phyloP scores from a whole-genome alignment of 345 rosid genomes.

The Eucalyptus marginata region DNA sequence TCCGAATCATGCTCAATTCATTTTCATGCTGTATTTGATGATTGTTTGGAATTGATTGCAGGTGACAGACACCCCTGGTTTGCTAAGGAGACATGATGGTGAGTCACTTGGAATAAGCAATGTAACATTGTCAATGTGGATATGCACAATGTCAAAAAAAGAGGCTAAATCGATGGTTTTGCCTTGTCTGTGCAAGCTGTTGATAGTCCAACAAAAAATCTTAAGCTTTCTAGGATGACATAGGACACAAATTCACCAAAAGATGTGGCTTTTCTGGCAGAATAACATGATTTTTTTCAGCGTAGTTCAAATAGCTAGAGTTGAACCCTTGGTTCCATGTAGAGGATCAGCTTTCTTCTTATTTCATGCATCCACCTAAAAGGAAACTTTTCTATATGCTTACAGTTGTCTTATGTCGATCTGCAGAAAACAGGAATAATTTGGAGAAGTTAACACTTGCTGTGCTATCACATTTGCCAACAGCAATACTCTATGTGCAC shows the following conservation, averaged over 20 bases:
- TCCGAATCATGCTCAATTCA: neutral
- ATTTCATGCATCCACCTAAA: neutral
- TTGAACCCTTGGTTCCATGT: neutral
- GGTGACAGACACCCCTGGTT: conserved; percentile 98
- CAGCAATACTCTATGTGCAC: conserved; percentile 84
- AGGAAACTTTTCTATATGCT: neutral
- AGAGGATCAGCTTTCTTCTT: neutral
- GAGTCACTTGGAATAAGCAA: neutral
- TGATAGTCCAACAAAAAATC: neutral
- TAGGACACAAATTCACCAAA: neutral
- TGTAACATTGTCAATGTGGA: neutral
- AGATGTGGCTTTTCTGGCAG: neutral
- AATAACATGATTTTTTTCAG: neutral
- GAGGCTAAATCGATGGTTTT: neutral
- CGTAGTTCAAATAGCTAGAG: neutral
- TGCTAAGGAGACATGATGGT: conserved; percentile 84
- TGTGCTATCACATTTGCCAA: conserved; percentile 88
- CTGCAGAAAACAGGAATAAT: conserved; percentile 79
- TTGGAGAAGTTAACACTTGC: conserved; percentile 90
- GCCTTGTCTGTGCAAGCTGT: neutral
- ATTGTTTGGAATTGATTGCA: conserved; percentile 20
- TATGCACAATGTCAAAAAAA: neutral
- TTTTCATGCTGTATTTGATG: neutral
- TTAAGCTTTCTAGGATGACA: neutral
- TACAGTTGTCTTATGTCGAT: neutral